Evolutionary conservation across 2,329 filamentous ascomycete species (phyloP).

Genomic region (Chaetoscypha palmicola): DNA sequence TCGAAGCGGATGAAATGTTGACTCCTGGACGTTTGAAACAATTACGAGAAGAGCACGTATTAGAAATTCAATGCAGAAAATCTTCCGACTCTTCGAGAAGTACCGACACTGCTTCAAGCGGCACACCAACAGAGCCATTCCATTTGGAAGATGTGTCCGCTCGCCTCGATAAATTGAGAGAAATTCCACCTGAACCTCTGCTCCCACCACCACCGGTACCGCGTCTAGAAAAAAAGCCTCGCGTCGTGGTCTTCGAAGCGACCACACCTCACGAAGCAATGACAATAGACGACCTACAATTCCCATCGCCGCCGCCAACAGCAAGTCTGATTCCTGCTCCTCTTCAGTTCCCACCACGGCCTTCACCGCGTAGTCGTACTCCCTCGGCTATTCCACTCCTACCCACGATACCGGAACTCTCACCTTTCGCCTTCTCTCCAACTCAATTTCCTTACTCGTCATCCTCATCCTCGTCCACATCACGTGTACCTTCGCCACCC

Average conservation of each 20-base stretch:
- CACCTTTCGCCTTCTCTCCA: constrained; percentile 11
- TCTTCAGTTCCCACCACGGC: no score
- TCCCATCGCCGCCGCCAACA: constrained; percentile 31
- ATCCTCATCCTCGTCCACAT: neutral
- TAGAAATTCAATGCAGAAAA: constrained; percentile 16
- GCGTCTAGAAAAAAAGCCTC: neutral
- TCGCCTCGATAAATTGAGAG: constrained; percentile 36
- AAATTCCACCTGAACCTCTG: constrained; percentile 1
- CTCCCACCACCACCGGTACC: constrained; percentile 2
- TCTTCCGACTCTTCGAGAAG: constrained; percentile 17
- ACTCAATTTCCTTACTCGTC: neutral
- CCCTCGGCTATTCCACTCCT: no score
- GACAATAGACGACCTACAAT: constrained; percentile 20
- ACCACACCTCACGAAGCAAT: constrained; percentile 14
- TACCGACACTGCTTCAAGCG: constrained; percentile 27
- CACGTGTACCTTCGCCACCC: neutral
- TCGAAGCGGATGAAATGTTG: constrained; percentile 54
- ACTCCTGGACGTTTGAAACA: constrained; percentile 45
- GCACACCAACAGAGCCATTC: constrained; percentile 43
- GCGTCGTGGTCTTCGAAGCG: neutral
- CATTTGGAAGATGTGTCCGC: constrained; percentile 42
- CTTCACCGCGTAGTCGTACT: no score
- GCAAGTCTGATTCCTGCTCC: neutral
- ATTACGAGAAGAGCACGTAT: constrained; percentile 22
- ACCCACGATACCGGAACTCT: constrained; percentile 38